These are phyloP conservation scores for Penicillium sp. DNA, from an alignment of 2,329 filamentous ascomycete genomes.

Conservation along the genomic window DNA sequence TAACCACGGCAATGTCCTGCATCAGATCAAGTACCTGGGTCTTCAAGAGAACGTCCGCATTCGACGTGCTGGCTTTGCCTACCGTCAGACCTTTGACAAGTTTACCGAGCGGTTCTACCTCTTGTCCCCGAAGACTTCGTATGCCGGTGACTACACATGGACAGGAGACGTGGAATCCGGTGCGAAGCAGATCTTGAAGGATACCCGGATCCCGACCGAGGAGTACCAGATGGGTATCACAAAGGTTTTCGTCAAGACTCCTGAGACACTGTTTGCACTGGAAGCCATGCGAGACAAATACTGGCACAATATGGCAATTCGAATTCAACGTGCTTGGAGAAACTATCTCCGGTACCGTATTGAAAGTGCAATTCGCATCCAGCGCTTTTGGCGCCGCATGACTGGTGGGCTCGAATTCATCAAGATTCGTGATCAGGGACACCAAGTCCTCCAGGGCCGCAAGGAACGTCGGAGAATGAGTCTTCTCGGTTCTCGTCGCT, in stretches of 20 bases:
- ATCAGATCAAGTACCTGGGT: constrained; percentile 98
- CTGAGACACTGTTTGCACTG: constrained; percentile 91
- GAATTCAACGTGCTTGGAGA: constrained; percentile 95
- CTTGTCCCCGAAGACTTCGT: constrained; percentile 88
- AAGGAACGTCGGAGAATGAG: constrained; percentile 93
- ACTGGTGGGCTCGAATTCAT: constrained; percentile 86
- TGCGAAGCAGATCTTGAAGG: constrained; percentile 88
- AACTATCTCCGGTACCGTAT: constrained; percentile 90
- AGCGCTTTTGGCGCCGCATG: constrained; percentile 93
- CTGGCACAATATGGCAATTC: constrained; percentile 99
- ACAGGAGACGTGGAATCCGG: constrained; percentile 82
- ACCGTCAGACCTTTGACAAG: constrained; percentile 95
- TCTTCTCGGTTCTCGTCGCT: constrained; percentile 84
- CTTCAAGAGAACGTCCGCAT: constrained; percentile 99
- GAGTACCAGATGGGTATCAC: constrained; percentile 97
- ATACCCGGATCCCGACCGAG: constrained; percentile 90
- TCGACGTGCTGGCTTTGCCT: constrained; percentile 91
- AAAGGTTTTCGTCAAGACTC: constrained; percentile 97
- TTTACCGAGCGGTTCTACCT: constrained; percentile 98
- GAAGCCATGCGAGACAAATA: constrained; percentile 98
- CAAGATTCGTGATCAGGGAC: constrained; percentile 82
- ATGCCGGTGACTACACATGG: constrained; percentile 97
- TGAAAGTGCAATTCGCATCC: constrained; percentile 90
- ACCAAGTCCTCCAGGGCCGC: constrained; percentile 73
- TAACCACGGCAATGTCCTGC: constrained; percentile 85